Evolutionary conservation across 495 filamentous ascomycete genomes (phyloP).

Genomic region (Penicillium bovifimosum): DNA sequence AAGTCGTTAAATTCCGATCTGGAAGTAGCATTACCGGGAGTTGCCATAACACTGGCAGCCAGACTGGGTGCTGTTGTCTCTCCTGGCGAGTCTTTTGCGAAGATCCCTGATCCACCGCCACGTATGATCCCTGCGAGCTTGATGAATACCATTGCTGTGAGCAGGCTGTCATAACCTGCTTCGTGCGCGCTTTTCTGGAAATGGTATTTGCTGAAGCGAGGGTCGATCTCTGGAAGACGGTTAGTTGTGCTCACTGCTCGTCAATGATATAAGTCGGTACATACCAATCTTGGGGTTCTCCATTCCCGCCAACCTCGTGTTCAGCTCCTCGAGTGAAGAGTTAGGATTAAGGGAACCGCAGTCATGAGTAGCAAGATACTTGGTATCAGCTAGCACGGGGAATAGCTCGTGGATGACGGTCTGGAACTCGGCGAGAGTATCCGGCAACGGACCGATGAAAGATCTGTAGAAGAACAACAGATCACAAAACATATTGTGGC

Average conservation of each 20-base stretch:
- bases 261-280: constrained; percentile 5
- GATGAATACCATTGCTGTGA: constrained; percentile 62
- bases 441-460: constrained; percentile 64
- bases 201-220: constrained; percentile 45
- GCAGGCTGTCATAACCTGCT: constrained; percentile 69
- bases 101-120: not conserved
- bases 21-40: too few relatives aligned
- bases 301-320: constrained; percentile 34
- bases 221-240: constrained; percentile 23
- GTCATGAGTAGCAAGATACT: constrained; percentile 61
- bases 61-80: not conserved
- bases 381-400: constrained; percentile 70
- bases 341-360: constrained; percentile 45
- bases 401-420: constrained; percentile 51
- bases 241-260: not conserved
- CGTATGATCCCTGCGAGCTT: constrained; percentile 53
- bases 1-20: not conserved
- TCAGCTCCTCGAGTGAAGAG: constrained; percentile 48
- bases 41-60: not conserved
- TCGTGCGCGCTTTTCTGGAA: constrained; percentile 48
- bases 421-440: constrained; percentile 56
- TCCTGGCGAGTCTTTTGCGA: not conserved
- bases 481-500: constrained; percentile 75
- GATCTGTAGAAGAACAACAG: constrained; percentile 63
- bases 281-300: constrained; percentile 43